Percentiles rank a stretch among this genome's conserved stretches.
These are phyloP conservation scores for Trametes versicolor DNA, from an alignment of 1,284 basidiomycete species.

Conservation along the genomic window DNA sequence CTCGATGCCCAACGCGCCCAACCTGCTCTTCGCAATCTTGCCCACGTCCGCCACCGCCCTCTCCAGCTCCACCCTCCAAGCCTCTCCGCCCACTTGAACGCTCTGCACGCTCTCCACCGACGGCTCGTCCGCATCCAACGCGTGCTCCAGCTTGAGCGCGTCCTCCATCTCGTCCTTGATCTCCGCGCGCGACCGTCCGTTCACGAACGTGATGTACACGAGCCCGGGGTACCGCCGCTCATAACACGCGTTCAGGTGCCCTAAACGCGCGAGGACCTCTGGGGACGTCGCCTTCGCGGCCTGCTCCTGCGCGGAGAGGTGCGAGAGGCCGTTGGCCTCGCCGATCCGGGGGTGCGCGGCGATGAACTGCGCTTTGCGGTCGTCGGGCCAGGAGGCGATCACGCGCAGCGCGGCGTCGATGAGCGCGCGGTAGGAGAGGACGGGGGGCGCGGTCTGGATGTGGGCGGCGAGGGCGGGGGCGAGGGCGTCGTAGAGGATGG, in stretches of 20 bases:
- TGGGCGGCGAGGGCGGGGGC: slow-evolving; percentile 61
- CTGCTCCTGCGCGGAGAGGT: slow-evolving; percentile 83
- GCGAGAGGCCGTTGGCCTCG: slow-evolving; percentile 77
- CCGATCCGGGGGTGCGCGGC: slow-evolving; percentile 91
- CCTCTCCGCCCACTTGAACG: slow-evolving; percentile 52
- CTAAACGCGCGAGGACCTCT: slow-evolving; percentile 70
- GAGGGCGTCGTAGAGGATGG: slow-evolving; percentile 62
- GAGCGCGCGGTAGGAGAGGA: slow-evolving; percentile 61
- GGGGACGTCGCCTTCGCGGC: slow-evolving; percentile 65
- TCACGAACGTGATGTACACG: slow-evolving; percentile 92
- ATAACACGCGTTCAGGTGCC: slow-evolving; percentile 80
- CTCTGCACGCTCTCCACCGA: slow-evolving; percentile 48
- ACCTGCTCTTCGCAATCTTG: slow-evolving; percentile 75
- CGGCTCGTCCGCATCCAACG: slow-evolving; percentile 55
- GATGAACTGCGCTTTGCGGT: slow-evolving; percentile 75
- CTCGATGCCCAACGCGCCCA: slow-evolving; percentile 53
- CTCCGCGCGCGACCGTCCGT: slow-evolving; percentile 76
- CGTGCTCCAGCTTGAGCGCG: slow-evolving; percentile 62
- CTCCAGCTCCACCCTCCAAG: slow-evolving; percentile 62
- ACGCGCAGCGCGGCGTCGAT: slow-evolving; percentile 66
- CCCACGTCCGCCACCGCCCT: slow-evolving; percentile 82
- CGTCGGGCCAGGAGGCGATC: slow-evolving; percentile 65
- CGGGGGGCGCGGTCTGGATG: slow-evolving; percentile 41
- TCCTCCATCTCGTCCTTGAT: slow-evolving; percentile 86
- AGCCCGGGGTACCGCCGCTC: slow-evolving; percentile 78